Evolutionary conservation across 1,139 yeast genomes (phyloP), one percentile per base, ranked within the genome.

Genomic region (Protomyces pachydermus): DNA sequence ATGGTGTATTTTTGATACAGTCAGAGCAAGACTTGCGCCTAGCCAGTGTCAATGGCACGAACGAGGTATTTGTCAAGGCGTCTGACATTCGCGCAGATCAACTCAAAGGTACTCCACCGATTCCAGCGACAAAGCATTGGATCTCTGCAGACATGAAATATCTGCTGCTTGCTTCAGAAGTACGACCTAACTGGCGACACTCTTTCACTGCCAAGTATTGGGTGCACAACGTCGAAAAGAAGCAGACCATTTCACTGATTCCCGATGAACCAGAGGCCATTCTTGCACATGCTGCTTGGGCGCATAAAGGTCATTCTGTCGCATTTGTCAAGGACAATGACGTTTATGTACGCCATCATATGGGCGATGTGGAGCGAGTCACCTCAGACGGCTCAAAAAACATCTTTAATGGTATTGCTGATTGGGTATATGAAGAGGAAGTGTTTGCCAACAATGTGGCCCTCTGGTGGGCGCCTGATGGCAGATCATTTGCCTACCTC

Each of bases 371-470:
- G 3, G 70, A 67, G 0, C 81, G 78, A 70, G 75, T 93, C 12
- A 90, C 98, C 0, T 66, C 71, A 1, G 91, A 84, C 70, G 97
- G 97, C 0, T 81, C 87, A 3, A 62, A 66, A 34, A 76, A 81
- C 54, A 78, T 89, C n/a, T 83, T 85, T 70, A 90, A 93, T 72
- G 99, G 96, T 0, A 86, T 84, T 67, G 87, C 97, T 0, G 98
- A 93, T 71, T 93, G 98, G 98, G 89, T 93, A 0, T 93, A 93
- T 72, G 98, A 93, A 73, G 98, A 95, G 71, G 98, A 95, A 71
- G 91, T 93, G 0, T 74, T 86, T 3, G 80, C 82, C 0, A 77
- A 79, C 4, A 89, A 87, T 69, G 77, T 77, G 53, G 84, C 95
- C 2, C 74, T 90, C 25, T 93, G 97, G 96, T 93, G 97, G 97